Evolutionary conservation across 768 basidiomycete species (phyloP).

Genomic region (Suillus plorans): DNA sequence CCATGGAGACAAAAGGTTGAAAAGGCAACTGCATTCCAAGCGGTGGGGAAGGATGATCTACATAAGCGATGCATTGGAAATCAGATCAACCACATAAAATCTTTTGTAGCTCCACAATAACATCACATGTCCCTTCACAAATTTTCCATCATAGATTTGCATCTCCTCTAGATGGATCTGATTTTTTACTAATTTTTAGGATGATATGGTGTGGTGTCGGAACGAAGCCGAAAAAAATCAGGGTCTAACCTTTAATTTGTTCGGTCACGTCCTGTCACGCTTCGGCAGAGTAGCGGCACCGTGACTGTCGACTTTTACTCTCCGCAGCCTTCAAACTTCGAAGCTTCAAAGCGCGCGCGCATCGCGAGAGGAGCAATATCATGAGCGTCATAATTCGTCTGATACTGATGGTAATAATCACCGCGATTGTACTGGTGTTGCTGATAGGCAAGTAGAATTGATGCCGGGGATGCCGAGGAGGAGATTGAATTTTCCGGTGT

Average conservation of each 20-base stretch:
- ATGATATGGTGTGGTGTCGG: not conserved
- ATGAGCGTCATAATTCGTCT: too few species aligned
- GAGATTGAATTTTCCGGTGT: too few species aligned
- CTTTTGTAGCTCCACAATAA: not conserved
- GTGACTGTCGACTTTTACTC: too few species aligned
- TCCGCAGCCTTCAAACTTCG: too few species aligned
- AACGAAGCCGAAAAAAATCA: not conserved
- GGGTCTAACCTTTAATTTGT: not conserved
- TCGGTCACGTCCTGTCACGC: too few species aligned
- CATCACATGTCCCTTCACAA: not conserved
- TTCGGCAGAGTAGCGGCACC: too few species aligned
- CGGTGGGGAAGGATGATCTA: slow-evolving; percentile 2
- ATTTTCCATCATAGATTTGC: not conserved
- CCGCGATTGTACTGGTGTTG: too few species aligned
- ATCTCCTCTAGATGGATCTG: not conserved
- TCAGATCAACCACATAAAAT: not conserved
- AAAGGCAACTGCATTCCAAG: not conserved
- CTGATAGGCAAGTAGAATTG: too few species aligned
- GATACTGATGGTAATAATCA: too few species aligned
- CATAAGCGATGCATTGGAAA: not conserved
- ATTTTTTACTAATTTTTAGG: not conserved
- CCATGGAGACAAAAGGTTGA: not conserved
- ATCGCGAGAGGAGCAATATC: too few species aligned
- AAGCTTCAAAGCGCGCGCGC: too few species aligned
- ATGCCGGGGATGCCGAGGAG: too few species aligned